Conservation (phyloP, 2,329 filamentous ascomycete species). For the Fusarium papillatum region DNA sequence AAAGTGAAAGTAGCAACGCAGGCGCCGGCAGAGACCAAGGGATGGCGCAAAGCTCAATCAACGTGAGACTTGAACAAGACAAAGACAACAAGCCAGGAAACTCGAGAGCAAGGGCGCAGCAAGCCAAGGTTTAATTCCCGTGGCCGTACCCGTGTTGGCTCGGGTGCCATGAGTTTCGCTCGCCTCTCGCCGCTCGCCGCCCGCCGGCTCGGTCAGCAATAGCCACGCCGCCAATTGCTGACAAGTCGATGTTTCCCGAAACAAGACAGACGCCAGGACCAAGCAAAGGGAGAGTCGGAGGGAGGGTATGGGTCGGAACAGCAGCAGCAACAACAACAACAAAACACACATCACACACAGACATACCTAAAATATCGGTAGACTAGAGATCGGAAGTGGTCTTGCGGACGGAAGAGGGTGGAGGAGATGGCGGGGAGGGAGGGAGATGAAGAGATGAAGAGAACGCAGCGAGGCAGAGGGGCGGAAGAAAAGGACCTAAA, state of each 20-base stretch:
- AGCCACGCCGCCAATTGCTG: conserved; percentile 21
- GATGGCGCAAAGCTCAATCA: not conserved
- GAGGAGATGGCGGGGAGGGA: not conserved
- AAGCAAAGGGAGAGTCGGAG: not conserved
- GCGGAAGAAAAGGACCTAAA: not conserved
- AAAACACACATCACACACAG: not conserved
- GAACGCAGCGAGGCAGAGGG: not conserved
- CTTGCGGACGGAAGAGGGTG: not conserved
- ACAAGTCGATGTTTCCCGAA: conserved; percentile 7
- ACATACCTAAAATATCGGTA: conserved; percentile 9
- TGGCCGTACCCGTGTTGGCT: conserved; percentile 9
- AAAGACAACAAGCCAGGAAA: conserved; percentile 2
- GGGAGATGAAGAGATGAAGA: not conserved
- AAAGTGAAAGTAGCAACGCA: not conserved
- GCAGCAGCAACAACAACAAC: not conserved
- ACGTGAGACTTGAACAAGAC: conserved; percentile 3
- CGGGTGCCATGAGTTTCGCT: conserved; percentile 19
- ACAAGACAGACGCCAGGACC: conserved; percentile 1
- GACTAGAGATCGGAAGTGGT: not conserved
- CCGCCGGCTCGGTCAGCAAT: conserved; percentile 18
- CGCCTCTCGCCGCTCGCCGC: conserved; percentile 25
- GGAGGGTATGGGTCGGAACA: not conserved
- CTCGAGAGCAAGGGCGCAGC: conserved; percentile 10
- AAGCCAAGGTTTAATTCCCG: conserved; percentile 35
- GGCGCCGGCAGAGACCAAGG: not conserved